Conservation (phyloP, 106 monocot genomes). For the Chionographis japonica region DNA sequence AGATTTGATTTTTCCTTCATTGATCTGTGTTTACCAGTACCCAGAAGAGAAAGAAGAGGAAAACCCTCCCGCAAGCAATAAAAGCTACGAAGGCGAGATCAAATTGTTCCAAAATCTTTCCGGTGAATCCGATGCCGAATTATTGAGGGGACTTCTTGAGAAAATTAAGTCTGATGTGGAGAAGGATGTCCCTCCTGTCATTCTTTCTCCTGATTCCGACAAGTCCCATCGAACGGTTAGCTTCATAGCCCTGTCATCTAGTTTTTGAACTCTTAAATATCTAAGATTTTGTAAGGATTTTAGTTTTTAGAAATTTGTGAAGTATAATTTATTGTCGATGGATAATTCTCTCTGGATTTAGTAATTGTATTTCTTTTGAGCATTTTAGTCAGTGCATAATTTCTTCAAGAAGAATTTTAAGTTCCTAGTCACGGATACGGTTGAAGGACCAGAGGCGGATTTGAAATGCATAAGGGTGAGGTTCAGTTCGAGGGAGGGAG, state of each 20-base stretch:
- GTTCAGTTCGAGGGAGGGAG: slow-evolving; percentile 33
- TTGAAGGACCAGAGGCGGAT: slow-evolving; percentile 49
- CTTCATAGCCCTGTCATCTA: background rate
- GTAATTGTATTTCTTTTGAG: background rate
- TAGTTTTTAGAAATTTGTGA: too few species aligned
- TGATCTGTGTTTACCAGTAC: slow-evolving; percentile 16
- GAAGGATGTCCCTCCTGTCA: slow-evolving; percentile 29
- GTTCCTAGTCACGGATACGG: slow-evolving; percentile 80
- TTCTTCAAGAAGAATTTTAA: slow-evolving; percentile 96
- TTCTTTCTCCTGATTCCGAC: slow-evolving; percentile 78
- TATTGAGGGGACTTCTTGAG: slow-evolving; percentile 45
- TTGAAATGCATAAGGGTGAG: slow-evolving; percentile 74
- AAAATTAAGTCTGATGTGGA: slow-evolving; percentile 20
- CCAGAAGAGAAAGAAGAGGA: slow-evolving; percentile 28
- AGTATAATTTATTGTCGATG: too few species aligned
- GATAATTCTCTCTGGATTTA: background rate
- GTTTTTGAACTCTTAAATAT: too few species aligned
- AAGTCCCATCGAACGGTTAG: slow-evolving; percentile 87
- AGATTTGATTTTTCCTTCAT: background rate
- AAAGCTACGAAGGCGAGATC: slow-evolving; percentile 32
- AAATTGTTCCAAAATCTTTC: slow-evolving; percentile 52
- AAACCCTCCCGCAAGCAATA: slow-evolving; percentile 8
- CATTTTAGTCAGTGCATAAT: slow-evolving; percentile 76
- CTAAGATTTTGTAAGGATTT: too few species aligned
- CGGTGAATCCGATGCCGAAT: slow-evolving; percentile 61